Base-by-base conservation (phyloP, 495 filamentous ascomycete genomes). In the Zalerion maritima region DNA sequence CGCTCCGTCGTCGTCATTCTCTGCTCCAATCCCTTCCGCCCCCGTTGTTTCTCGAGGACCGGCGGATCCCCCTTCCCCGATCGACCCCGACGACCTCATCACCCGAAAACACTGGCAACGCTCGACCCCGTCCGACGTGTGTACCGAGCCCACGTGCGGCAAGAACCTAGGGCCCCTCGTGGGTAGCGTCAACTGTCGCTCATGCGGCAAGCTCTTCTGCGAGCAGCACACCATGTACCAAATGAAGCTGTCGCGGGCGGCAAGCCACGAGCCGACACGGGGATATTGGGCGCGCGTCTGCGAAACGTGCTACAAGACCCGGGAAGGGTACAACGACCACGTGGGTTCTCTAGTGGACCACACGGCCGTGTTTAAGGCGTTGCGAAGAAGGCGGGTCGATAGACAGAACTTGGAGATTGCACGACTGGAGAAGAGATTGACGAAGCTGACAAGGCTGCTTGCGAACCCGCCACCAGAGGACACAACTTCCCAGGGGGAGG, bases 151-250 rank as follows among this genome's bases (percentile, higher is more conserved):
- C 13, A 66, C 73, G 10, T 97, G 89, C 43, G 81, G 75, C 13
- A 75, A 76, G 47, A 69, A 72, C 16, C 60, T 94, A 8, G 83
- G 81, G 3, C 67, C 75, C 8, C 65, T 77, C 13, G 83, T 77
- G 38, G 85, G 87, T 10, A 81, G 65, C 35, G 73, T 96, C 39
- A 93, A 97, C 45, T 97, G 89, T 46, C 64, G 89, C 31, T 79
- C 82, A 29, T 97, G 89, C 38, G 89, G 89, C 0, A 78, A 73
- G 38, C 59, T 97, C 19, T 97, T 94, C 47, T 97, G 89, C 54
- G 87, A 96, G 47, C 82, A 91, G 40, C 91, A 97, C 57, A 94
- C 87, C 18, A 94, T 94, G 89, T 97, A 96, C 43, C 86, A 96
- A 57, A 96, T 96, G 81, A 94, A 89, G 64, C 69, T 97, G 12